phyloP scores from a whole-genome alignment of 2,329 filamentous ascomycete species.

The Setomelanomma holmii region DNA sequence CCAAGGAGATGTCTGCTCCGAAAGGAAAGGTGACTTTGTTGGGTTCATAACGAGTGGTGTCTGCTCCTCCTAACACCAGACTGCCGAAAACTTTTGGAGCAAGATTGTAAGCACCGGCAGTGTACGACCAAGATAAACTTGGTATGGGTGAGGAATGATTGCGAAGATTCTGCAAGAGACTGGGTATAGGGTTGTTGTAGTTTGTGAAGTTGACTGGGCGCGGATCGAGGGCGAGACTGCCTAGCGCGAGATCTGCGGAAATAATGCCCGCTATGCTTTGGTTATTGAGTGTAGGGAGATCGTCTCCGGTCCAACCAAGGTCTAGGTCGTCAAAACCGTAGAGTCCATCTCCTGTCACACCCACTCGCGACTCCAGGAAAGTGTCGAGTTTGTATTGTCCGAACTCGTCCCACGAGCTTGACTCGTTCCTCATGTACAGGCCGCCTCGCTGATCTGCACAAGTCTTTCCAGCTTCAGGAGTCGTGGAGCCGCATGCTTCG shows the following conservation, averaged over 20 bases:
- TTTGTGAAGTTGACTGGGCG: slow-evolving; percentile 49
- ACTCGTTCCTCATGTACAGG: slow-evolving; percentile 39
- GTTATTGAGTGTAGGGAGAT: slow-evolving; percentile 32
- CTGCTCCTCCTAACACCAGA: slow-evolving; percentile 51
- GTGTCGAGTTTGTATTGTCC: slow-evolving; percentile 43
- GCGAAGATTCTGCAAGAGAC: slow-evolving; percentile 39
- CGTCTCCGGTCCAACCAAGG: slow-evolving; percentile 35
- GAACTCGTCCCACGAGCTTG: slow-evolving; percentile 40
- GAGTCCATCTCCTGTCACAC: slow-evolving; percentile 36
- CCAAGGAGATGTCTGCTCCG: slow-evolving; percentile 32
- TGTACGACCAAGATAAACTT: slow-evolving; percentile 50
- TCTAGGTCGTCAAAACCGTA: slow-evolving; percentile 48
- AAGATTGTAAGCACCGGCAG: slow-evolving; percentile 47
- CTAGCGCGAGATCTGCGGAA: slow-evolving; percentile 47
- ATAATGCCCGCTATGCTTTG: slow-evolving; percentile 48
- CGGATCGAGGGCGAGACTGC: slow-evolving; percentile 47
- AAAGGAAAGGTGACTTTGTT: slow-evolving; percentile 36
- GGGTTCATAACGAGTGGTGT: slow-evolving; percentile 38
- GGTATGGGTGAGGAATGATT: slow-evolving; percentile 41
- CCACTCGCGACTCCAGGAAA: slow-evolving; percentile 34
- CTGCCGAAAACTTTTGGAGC: slow-evolving; percentile 37
- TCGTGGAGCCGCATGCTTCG: slow-evolving; percentile 44
- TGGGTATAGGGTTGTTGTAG: slow-evolving; percentile 40
- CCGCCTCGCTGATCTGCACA: slow-evolving; percentile 41
- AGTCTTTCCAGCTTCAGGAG: slow-evolving; percentile 22